These are phyloP conservation scores for Pseudophaeomoniella oleicola DNA, from an alignment of 2,329 filamentous ascomycete species.

Conservation along the genomic window DNA sequence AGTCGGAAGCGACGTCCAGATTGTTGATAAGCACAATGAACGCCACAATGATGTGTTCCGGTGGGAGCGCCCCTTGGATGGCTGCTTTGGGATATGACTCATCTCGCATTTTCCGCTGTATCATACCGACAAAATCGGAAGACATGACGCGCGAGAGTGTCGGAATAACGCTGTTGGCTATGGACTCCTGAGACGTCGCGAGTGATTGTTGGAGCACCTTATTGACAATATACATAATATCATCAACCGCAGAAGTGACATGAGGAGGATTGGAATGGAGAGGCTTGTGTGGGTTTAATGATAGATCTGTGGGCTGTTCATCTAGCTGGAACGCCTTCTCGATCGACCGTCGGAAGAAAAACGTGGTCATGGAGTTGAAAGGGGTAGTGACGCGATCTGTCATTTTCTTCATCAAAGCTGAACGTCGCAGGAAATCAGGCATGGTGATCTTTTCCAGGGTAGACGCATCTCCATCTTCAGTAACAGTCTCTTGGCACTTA, in stretches of 20 bases:
- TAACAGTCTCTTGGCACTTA: slow-evolving; percentile 45
- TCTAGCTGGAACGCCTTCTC: slow-evolving; percentile 97
- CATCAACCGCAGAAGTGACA: slow-evolving; percentile 90
- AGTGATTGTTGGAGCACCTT: slow-evolving; percentile 76
- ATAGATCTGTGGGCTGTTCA: slow-evolving; percentile 67
- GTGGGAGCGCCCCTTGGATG: slow-evolving; percentile 66
- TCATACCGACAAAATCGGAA: slow-evolving; percentile 89
- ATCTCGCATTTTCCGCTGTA: slow-evolving; percentile 93
- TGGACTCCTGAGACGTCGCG: slow-evolving; percentile 67
- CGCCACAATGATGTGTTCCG: slow-evolving; percentile 73
- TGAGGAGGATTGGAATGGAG: slow-evolving; percentile 70
- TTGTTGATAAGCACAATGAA: slow-evolving; percentile 95
- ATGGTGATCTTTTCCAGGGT: too few relatives aligned
- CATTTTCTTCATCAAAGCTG: slow-evolving; percentile 68
- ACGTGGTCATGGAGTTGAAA: slow-evolving; percentile 85
- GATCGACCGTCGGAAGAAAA: slow-evolving; percentile 91
- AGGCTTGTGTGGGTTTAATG: slow-evolving; percentile 56
- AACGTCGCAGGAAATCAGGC: slow-evolving; percentile 63
- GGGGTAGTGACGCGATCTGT: slow-evolving; percentile 58
- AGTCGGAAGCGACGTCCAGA: slow-evolving; percentile 81
- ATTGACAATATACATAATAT: slow-evolving; percentile 98
- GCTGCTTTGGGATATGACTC: slow-evolving; percentile 76
- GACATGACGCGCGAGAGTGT: slow-evolving; percentile 67
- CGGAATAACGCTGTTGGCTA: slow-evolving; percentile 65
- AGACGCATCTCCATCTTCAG: slow-evolving; percentile 41